Conservation (phyloP, 805 yeast species). For the Komagataella populi region DNA sequence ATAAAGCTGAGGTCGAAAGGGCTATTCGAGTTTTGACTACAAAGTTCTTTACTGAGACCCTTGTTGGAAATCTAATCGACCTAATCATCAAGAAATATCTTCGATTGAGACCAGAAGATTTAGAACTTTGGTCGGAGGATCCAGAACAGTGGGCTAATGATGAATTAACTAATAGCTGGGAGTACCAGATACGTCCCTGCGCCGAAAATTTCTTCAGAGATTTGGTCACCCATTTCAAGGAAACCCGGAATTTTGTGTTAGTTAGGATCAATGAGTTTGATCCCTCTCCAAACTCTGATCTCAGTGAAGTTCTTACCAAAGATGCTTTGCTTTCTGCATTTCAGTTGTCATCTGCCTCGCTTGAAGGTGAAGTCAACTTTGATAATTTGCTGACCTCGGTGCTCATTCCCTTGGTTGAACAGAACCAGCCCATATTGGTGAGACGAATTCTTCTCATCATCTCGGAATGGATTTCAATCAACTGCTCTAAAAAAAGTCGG, state of each 20-base stretch:
- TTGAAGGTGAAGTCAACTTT: constrained; percentile 54
- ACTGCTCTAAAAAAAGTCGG: constrained; percentile 47
- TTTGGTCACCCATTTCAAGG: constrained; percentile 45
- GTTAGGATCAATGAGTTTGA: constrained; percentile 23
- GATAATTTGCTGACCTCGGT: constrained; percentile 44
- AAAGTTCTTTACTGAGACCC: constrained; percentile 43
- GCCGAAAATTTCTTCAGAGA: constrained; percentile 78
- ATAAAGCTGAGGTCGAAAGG: constrained; percentile 38
- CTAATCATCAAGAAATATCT: constrained; percentile 63
- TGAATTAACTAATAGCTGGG: constrained; percentile 66
- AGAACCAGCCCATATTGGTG: constrained; percentile 38
- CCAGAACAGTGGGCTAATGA: constrained; percentile 93
- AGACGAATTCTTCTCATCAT: constrained; percentile 69
- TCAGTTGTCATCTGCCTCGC: constrained; percentile 58
- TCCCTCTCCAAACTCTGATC: constrained; percentile 8
- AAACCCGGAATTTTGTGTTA: constrained; percentile 39
- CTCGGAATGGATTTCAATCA: constrained; percentile 67
- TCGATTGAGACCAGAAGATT: constrained; percentile 57
- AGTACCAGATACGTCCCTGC: constrained; percentile 73
- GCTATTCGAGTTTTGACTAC: constrained; percentile 40
- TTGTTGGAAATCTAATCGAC: constrained; percentile 47
- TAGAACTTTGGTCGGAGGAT: constrained; percentile 71
- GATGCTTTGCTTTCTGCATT: constrained; percentile 79
- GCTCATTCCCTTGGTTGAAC: constrained; percentile 53
- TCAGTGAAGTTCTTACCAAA: constrained; percentile 44